Base-by-base conservation (phyloP, 306 rosid genomes). In the Sechiopsis laciniata region DNA sequence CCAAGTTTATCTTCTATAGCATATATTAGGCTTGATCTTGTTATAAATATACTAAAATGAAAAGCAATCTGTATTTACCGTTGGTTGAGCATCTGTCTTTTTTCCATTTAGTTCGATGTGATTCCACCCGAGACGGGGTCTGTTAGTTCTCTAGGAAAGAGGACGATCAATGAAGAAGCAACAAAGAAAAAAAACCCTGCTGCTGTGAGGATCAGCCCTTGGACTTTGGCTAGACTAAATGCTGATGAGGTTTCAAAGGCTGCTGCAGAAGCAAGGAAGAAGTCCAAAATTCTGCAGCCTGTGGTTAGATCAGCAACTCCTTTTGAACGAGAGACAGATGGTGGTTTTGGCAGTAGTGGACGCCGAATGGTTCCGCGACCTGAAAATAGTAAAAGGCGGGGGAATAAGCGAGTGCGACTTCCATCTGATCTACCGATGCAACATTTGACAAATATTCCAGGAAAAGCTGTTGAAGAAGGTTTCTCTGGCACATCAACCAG, bases 221-320 rank as follows among this genome's bases (percentile, higher is more conserved):
- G 99, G 99, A 80, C 92, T 15, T 81, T 94, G 79, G 99, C 99
- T n/a, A 86, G 96, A 40, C 78, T 91, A 70, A 94, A 94, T 73
- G 92, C 88, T 51, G 99, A 91, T 76, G 95, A 94, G 82, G 91
- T 91, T 74, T 91, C 99, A 62, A 94, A 83, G 80, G 97, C 96
- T 14, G 97, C 99, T 1, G 99, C 99, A 56, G 97, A 94, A 80
- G 99, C 99, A 46, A 87, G 99, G 73, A 94, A 91, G 68, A 94
- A 86, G 75, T 94, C 99, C 24, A 94, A 89, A 78, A 91, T 91
- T 78, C 85, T 94, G 75, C 97, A 88, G 83, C 97, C 99, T 2
- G 92, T 94, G 74, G 55, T 75, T 56, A 88, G 95, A 75, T 87
- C 84, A 8, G 83, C 83, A 2, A 80, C 81, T 6, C 77, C 91